Evolutionary conservation across 108 stramenopile genomes (phyloP), one percentile per base, ranked within the genome.

Genomic region (Bacterosira constricta): DNA sequence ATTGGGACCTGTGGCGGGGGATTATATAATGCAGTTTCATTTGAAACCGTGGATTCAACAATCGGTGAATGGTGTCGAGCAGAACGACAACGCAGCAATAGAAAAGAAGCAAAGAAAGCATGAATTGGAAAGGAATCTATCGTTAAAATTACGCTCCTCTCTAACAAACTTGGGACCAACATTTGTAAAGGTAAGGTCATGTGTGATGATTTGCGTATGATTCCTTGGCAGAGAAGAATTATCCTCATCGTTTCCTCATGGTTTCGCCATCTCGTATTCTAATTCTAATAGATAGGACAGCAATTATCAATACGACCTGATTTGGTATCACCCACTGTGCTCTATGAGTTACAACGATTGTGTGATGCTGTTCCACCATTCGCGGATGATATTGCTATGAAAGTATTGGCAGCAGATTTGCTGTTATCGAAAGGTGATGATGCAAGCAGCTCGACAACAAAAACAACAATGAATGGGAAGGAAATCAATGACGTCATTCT

Each of bases 311-410:
- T 97, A 35, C 85, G 98, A 11, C 97, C 98, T 0, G 98, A 98
- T 82, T 65, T 98, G 23, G 84, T 97, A 8, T 92, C 95, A 20
- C 91, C 93, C 6, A 65, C 63, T 3, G 93, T 94, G 7, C 78
- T 97, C 41, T 79, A 86, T 26, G 98, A 97, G 72, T 72, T 98
- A 17, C 91, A 92, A 66, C 85, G 81, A 50, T 62, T 97, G n/a
- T 96, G 96, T 69, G 98, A 99, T 83, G 86, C 96, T 7, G 97
- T 98, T 9, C 86, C 87, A 13, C 90, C 96, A 4, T 86, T 98
- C 47, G 81, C 92, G n/a, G 92, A 86, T 45, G 66, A 75, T 10
- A 52, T 94, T 41, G 98, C 96, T 0, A 57, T 97, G 82, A 62
- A 53, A 20, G 68, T 86, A 0, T 75, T 95, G 29, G 72, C 79